Conservation (phyloP, 352 stramenopile genomes). For the Phytophthora brassicae region DNA sequence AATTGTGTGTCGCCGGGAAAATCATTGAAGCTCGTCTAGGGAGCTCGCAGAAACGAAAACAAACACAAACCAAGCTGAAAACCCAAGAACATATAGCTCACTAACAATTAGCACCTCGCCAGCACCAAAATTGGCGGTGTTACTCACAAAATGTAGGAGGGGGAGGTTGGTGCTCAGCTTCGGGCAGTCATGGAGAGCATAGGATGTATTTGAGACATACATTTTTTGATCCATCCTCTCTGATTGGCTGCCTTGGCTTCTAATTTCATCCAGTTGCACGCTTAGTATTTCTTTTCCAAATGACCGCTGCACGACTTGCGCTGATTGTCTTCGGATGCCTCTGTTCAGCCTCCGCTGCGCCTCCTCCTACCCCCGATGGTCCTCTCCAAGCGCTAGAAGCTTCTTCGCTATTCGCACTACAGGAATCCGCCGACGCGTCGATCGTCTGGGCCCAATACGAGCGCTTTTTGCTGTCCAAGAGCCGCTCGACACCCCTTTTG, state of each 20-base stretch:
- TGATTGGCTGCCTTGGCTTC: not conserved
- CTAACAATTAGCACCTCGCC: too few relatives aligned
- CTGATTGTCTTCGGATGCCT: slow-evolving; percentile 4
- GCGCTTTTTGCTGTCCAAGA: slow-evolving; percentile 32
- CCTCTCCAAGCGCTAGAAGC: slow-evolving; percentile 11
- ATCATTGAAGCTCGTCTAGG: too few relatives aligned
- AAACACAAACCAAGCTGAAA: too few relatives aligned
- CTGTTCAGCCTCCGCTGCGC: not conserved
- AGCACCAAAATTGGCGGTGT: too few relatives aligned
- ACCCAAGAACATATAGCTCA: too few relatives aligned
- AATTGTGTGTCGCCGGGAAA: too few relatives aligned
- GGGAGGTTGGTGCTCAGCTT: too few relatives aligned
- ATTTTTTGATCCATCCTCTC: too few relatives aligned
- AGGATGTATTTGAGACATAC: too few relatives aligned
- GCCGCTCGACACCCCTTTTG: slow-evolving; percentile 19
- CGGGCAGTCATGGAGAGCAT: too few relatives aligned
- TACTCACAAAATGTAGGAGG: too few relatives aligned
- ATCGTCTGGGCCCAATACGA: slow-evolving; percentile 36
- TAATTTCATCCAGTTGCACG: not conserved
- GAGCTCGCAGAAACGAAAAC: too few relatives aligned
- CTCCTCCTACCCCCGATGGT: not conserved
- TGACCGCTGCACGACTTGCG: slow-evolving; percentile 1
- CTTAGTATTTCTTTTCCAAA: not conserved
- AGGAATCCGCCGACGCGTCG: slow-evolving; percentile 9
- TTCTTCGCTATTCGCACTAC: slow-evolving; percentile 18